phyloP scores from a whole-genome alignment of 805 yeast species.

The Barnettozyma siamensis region DNA sequence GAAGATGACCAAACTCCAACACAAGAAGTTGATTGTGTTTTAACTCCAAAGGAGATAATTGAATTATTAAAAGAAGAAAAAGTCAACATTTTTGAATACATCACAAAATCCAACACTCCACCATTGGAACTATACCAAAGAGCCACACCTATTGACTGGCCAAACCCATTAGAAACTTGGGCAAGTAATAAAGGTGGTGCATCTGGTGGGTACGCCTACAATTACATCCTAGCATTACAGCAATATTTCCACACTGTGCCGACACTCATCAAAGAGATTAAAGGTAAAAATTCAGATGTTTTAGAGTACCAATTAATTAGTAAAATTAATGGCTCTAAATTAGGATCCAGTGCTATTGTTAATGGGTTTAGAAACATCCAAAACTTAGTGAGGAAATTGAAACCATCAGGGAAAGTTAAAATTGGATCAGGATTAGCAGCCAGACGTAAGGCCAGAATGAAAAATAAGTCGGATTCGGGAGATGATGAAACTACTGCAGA shows the following conservation, averaged over 20 bases:
- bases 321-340: constrained; percentile 26
- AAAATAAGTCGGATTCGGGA: background rate
- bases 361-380: constrained; percentile 95
- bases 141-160: constrained; percentile 61
- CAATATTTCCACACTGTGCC: constrained; percentile 16
- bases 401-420: constrained; percentile 22
- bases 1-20: constrained; percentile 23
- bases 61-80: constrained; percentile 58
- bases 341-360: constrained; percentile 60
- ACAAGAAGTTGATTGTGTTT: constrained; percentile 85
- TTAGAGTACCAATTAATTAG: constrained; percentile 58
- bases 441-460: constrained; percentile 19
- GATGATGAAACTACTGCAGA: constrained; percentile 37
- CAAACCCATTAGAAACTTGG: constrained; percentile 57
- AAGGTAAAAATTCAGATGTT: constrained; percentile 69
- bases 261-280: constrained; percentile 33
- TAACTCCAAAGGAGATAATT: constrained; percentile 83
- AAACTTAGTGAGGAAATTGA: constrained; percentile 77
- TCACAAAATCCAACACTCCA: constrained; percentile 12
- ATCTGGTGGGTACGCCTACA: constrained; percentile 85
- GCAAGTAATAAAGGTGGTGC: constrained; percentile 68
- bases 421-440: constrained; percentile 24
- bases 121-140: constrained; percentile 23
- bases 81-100: constrained; percentile 30
- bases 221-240: constrained; percentile 47